These are phyloP conservation scores for Phytophthora fragariae DNA, from an alignment of 352 stramenopile genomes.

Conservation along the genomic window DNA sequence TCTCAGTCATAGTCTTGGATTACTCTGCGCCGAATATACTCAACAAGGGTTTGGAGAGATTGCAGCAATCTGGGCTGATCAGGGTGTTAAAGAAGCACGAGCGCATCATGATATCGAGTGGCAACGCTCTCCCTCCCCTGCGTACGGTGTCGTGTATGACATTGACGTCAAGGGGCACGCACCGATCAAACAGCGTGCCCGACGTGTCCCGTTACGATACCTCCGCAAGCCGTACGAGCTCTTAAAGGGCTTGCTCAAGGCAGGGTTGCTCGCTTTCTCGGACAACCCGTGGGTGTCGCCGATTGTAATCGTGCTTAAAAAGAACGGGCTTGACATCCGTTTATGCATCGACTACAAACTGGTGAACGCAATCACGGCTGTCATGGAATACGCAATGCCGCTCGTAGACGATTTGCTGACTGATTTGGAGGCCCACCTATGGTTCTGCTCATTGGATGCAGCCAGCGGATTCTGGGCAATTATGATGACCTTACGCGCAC, in stretches of 20 bases:
- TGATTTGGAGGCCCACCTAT: neutral
- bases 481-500: neutral
- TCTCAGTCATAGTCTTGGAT: neutral
- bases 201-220: neutral
- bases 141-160: slow-evolving; percentile 10
- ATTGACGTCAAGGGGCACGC: slow-evolving; percentile 3
- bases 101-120: slow-evolving; percentile 10
- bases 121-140: slow-evolving; percentile 8
- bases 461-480: neutral
- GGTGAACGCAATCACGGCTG: neutral
- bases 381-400: neutral
- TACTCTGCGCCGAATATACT: neutral
- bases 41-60: neutral
- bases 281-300: slow-evolving; percentile 8
- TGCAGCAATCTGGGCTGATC: neutral
- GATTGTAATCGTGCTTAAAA: slow-evolving; percentile 13
- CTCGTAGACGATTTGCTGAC: neutral
- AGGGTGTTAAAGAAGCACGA: neutral
- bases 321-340: neutral
- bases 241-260: slow-evolving; percentile 3
- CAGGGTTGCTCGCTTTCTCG: neutral
- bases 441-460: slow-evolving; percentile 6
- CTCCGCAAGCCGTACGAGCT: slow-evolving; percentile 14
- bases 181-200: slow-evolving; percentile 10
- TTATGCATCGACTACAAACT: neutral